Base-by-base conservation (phyloP, 2,329 filamentous ascomycete species). In the Chrysoporthe cubensis region DNA sequence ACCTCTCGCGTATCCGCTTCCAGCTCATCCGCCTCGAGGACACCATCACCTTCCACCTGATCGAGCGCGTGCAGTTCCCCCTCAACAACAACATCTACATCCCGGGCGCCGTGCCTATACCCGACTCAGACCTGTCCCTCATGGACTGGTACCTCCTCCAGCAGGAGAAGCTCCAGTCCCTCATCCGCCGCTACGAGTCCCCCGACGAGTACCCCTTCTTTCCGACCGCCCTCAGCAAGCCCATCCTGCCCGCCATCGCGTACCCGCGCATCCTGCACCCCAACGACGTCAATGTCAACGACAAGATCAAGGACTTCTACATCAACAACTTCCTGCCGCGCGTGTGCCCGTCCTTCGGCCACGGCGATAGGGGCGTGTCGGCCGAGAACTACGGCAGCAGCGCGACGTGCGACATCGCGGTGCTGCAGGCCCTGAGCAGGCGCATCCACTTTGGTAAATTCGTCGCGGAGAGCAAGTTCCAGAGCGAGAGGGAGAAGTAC, bases 181-280 rank as follows among this genome's bases (percentile, higher is more conserved):
- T 93, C 64, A 94, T 99, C 73, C 93, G 96, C 73, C 93, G 96
- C 77, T 99, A 94, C 84, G 90, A 99, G 78, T 93, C 93, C 0
- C 96, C 96, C 50, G 96, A 99, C 84, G 96, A 99, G 81, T 95
- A 97, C 79, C 93, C 96, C 32, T 99, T 98, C 88, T 99, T 97
- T 82, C 93, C 94, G 1, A 14, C 13, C 43, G 86, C 91, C 11
- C 83, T 97, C 52, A 88, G 93, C 75, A 84, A 86, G 66, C 92
- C 95, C 37, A 92, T 99, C 70, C 87, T 99, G n/a, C 90, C 91
- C 73, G 91, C 94, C 9, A 86, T 99, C 73, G 80, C 92, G 77
- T 99, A 99, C 82, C 96, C 96, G 14, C 84, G 85, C 75, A 93
- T 99, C 76, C 86, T 99, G 63, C 91, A 97, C 80, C 82, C 87